These are phyloP conservation scores for Aspergillus persii DNA, from an alignment of 2,329 filamentous ascomycete genomes.

Conservation along the genomic window DNA sequence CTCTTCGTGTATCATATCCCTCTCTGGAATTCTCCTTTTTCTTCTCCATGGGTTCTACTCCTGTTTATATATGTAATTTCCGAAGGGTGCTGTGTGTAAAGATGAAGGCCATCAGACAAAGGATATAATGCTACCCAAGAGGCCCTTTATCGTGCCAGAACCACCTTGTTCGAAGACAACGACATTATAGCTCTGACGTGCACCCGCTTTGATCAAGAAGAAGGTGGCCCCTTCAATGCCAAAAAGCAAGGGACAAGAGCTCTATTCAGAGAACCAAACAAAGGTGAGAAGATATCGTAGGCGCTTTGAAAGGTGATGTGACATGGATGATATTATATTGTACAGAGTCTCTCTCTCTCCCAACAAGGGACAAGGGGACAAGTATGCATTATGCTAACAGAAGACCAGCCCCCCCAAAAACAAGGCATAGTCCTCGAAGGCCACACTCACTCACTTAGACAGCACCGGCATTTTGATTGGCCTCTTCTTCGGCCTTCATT, in stretches of 20 bases:
- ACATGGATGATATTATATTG: not conserved
- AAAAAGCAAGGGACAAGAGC: not conserved
- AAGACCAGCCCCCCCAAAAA: not conserved
- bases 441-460: not conserved
- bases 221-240: not conserved
- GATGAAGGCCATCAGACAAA: not conserved
- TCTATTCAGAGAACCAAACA: not conserved
- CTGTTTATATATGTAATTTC: not conserved
- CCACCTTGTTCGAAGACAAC: not conserved
- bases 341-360: not conserved
- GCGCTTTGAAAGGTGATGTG: not conserved
- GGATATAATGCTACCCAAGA: not conserved
- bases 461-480: constrained; percentile 26
- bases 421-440: not conserved
- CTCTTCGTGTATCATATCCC: not conserved
- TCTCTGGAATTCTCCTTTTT: not conserved
- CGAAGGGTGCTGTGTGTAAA: not conserved
- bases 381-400: not conserved
- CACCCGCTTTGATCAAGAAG: not conserved
- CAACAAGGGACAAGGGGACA: not conserved
- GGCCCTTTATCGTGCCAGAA: not conserved
- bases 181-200: not conserved
- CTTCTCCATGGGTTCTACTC: not conserved
- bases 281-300: not conserved
- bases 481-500: constrained; percentile 44